A percentile compares a stretch with the other conserved stretches of the same genome.
phyloP scores from a whole-genome alignment of 148 eudicot species.

The Rhododendron griersonianum region DNA sequence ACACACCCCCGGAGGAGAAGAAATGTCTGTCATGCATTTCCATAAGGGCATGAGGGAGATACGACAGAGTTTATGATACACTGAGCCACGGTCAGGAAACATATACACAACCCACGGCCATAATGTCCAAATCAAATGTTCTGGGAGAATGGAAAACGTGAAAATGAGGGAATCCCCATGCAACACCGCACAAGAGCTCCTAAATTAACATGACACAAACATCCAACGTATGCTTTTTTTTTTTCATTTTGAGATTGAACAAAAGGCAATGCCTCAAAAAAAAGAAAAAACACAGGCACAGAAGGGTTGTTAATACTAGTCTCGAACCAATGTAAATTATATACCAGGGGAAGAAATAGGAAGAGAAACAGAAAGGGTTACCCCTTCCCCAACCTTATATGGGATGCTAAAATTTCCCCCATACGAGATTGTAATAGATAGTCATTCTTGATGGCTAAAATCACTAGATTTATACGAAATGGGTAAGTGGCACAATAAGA shows the following conservation, averaged over 20 bases:
- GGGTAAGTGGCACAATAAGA: constrained; percentile 1
- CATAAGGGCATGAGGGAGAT: background rate
- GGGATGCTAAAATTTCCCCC: background rate
- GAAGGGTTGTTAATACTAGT: background rate
- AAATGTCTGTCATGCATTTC: background rate
- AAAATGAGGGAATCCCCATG: background rate
- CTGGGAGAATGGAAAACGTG: background rate
- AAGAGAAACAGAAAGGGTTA: background rate
- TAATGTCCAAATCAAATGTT: background rate
- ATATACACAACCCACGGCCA: background rate
- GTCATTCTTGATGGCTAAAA: background rate
- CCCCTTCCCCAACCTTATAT: background rate
- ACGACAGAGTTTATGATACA: background rate
- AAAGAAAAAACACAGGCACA: too few relatives aligned
- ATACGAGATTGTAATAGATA: background rate
- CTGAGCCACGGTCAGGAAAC: background rate
- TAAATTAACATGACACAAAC: background rate
- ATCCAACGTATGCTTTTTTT: too few relatives aligned
- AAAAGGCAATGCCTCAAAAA: background rate
- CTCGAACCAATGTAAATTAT: background rate
- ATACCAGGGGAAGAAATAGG: background rate
- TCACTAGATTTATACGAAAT: background rate
- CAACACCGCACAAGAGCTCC: background rate
- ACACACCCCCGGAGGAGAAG: background rate
- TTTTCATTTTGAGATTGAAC: background rate